Conservation (phyloP, 2,329 filamentous ascomycete species). For the Fusarium sp. region DNA sequence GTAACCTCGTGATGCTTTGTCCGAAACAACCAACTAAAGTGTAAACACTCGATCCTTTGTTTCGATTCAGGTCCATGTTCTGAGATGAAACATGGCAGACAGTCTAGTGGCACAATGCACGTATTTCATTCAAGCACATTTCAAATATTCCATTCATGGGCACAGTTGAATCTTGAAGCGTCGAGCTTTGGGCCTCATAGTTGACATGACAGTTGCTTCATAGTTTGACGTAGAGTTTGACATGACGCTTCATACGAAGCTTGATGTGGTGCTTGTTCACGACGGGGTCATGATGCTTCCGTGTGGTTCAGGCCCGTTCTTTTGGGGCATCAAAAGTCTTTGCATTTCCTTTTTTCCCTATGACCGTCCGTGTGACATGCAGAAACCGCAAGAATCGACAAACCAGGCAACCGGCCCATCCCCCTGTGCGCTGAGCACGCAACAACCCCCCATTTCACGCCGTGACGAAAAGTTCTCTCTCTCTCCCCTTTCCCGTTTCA, state of each 20-base stretch:
- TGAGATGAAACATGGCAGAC: background rate
- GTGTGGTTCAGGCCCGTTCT: constrained; percentile 40
- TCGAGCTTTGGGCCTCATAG: background rate
- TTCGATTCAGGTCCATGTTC: background rate
- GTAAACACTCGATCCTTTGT: background rate
- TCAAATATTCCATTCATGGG: background rate
- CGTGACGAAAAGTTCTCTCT: constrained; percentile 28
- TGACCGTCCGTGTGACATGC: constrained; percentile 60
- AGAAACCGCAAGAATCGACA: constrained; percentile 55
- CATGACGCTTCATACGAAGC: background rate
- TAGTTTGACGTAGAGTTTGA: background rate
- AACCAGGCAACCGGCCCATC: constrained; percentile 51
- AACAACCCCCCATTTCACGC: constrained; percentile 40
- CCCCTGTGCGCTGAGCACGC: constrained; percentile 43
- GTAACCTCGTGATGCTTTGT: background rate
- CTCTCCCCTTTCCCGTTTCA: constrained; percentile 38
- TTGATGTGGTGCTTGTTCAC: constrained; percentile 20
- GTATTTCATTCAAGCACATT: background rate
- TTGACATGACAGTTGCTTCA: background rate
- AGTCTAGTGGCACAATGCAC: background rate
- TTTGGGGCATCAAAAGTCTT: constrained; percentile 50
- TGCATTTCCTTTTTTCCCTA: constrained; percentile 61
- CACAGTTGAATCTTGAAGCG: background rate
- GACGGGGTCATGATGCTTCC: constrained; percentile 9
- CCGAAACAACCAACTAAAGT: background rate